phyloP scores from a whole-genome alignment of 148 eudicot genomes.

The Vaccinium darrowii region DNA sequence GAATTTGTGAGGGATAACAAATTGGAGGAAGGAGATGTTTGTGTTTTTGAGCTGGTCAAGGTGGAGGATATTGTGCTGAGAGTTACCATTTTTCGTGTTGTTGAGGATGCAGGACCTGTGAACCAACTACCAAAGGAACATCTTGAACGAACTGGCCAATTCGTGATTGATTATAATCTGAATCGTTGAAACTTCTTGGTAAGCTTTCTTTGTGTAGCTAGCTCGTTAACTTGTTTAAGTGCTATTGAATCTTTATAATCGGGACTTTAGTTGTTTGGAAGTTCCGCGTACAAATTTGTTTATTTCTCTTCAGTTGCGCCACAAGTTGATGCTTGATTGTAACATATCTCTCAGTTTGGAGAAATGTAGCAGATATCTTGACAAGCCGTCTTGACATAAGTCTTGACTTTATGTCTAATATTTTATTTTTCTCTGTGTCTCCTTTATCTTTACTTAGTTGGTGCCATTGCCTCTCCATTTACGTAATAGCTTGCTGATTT shows the following conservation, averaged over 20 bases:
- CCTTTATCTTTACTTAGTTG: not conserved
- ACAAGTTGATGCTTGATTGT: slow-evolving; percentile 9
- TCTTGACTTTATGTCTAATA: not conserved
- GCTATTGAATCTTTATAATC: not conserved
- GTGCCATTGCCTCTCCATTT: not conserved
- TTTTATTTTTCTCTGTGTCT: not conserved
- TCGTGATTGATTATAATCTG: slow-evolving; percentile 10
- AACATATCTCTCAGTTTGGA: not conserved
- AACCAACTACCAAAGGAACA: slow-evolving; percentile 16
- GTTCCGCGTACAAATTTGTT: slow-evolving; percentile 12
- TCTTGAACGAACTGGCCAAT: slow-evolving; percentile 7
- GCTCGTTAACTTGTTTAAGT: slow-evolving; percentile 10
- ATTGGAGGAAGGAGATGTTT: slow-evolving; percentile 42
- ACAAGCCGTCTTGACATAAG: not conserved
- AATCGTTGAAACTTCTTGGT: slow-evolving; percentile 19
- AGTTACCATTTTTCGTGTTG: slow-evolving; percentile 24
- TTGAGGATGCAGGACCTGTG: slow-evolving; percentile 15
- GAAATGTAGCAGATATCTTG: not conserved
- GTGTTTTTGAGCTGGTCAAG: slow-evolving; percentile 42
- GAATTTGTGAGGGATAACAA: slow-evolving; percentile 33
- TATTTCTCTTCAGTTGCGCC: not conserved
- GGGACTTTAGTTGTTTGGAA: slow-evolving; percentile 12
- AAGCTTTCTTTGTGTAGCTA: not conserved
- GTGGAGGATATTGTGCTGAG: slow-evolving; percentile 22
- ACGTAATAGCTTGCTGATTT: not conserved